Percentiles rank a stretch among this genome's conserved stretches.
phyloP scores from a whole-genome alignment of 75 land plant species.

The Cryptomeria japonica region DNA sequence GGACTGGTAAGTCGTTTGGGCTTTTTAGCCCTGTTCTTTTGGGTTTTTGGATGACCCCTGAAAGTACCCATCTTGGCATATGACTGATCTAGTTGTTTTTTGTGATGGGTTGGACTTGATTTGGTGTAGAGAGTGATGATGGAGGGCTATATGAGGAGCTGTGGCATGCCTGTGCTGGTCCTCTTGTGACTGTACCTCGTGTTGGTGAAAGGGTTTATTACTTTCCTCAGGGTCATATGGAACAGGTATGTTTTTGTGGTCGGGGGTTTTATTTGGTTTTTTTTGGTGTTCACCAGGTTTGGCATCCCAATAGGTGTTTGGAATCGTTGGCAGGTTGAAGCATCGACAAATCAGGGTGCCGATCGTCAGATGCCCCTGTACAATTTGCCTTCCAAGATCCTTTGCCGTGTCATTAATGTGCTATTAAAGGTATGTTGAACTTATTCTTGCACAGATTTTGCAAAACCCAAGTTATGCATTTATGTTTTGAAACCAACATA shows the following conservation, averaged over 20 bases:
- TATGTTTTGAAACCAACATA: not conserved
- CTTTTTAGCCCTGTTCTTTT: not conserved
- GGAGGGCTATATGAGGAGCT: conserved; percentile 34
- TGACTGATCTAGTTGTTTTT: not conserved
- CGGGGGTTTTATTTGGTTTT: not conserved
- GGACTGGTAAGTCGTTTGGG: not conserved
- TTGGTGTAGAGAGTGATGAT: not conserved
- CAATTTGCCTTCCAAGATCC: conserved; percentile 68
- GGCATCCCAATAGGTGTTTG: not conserved
- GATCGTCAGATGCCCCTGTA: conserved; percentile 76
- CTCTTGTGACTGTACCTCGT: conserved; percentile 52
- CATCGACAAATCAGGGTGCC: conserved; percentile 64
- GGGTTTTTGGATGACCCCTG: not conserved
- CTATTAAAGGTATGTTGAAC: conserved; percentile 45
- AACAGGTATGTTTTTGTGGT: conserved; percentile 58
- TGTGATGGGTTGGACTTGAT: not conserved
- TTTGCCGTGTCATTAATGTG: conserved; percentile 69
- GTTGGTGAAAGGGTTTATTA: conserved; percentile 48
- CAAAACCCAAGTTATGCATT: not conserved
- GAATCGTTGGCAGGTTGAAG: conserved; percentile 53
- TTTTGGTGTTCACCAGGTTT: not conserved
- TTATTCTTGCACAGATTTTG: not conserved
- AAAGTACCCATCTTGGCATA: not conserved
- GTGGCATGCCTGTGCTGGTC: conserved; percentile 84
- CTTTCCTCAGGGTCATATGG: conserved; percentile 78